phyloP scores from a whole-genome alignment of 495 filamentous ascomycete genomes.

The Annulohypoxylon maeteangense region DNA sequence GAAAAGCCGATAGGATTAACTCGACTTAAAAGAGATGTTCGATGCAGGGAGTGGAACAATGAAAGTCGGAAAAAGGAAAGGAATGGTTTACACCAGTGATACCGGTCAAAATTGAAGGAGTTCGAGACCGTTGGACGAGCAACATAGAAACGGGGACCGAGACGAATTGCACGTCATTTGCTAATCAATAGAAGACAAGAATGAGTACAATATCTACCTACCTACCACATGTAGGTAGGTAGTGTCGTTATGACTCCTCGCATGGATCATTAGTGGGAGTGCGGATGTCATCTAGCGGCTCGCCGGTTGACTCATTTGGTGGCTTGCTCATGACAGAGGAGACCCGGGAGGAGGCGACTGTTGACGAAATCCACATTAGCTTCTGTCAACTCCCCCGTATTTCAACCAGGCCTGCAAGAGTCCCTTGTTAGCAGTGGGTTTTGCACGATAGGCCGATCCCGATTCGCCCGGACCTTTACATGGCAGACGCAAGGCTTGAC shows the following conservation, averaged over 20 bases:
- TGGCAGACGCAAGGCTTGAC: background rate
- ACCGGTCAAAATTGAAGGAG: constrained; percentile 5
- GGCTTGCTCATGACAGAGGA: constrained; percentile 20
- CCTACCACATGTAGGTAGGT: too few relatives aligned
- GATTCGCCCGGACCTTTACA: constrained; percentile 28
- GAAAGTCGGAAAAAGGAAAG: constrained; percentile 6
- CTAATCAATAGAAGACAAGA: background rate
- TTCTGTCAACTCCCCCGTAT: constrained; percentile 10
- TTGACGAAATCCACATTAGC: constrained; percentile 12
- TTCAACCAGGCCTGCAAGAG: constrained; percentile 15
- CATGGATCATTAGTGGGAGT: constrained; percentile 9
- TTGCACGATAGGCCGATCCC: constrained; percentile 17
- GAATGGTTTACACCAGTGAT: background rate
- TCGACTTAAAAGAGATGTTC: background rate
- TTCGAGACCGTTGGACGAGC: constrained; percentile 3
- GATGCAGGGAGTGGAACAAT: constrained; percentile 14
- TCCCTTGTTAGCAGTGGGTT: constrained; percentile 13
- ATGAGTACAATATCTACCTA: constrained; percentile 13
- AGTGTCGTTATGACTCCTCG: constrained; percentile 1
- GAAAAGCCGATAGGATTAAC: background rate
- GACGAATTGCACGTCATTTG: constrained; percentile 31
- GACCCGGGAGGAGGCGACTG: constrained; percentile 27
- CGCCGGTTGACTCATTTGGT: constrained; percentile 41
- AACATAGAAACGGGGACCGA: constrained; percentile 18
- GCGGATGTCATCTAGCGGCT: constrained; percentile 13